A percentile compares a stretch with the other conserved stretches of the same genome.
These are phyloP conservation scores for Aspergillus ostianus DNA, from an alignment of 495 filamentous ascomycete species.

Conservation along the genomic window DNA sequence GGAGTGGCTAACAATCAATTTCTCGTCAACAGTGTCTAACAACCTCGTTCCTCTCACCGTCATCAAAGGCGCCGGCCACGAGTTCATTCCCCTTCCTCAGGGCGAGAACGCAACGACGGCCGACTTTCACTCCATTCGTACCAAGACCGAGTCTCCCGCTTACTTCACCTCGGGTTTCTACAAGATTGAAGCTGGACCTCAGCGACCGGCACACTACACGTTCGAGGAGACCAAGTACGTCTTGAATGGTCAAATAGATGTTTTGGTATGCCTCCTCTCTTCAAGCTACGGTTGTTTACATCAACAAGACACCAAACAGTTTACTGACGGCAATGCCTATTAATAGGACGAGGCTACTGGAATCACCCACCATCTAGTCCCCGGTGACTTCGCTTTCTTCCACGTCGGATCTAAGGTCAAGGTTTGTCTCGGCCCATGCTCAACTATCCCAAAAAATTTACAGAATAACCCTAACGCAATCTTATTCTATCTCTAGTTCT, in stretches of 20 bases:
- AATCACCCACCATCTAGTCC: slow-evolving; percentile 30
- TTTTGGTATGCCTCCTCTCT: slow-evolving; percentile 22
- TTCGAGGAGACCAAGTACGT: slow-evolving; percentile 35
- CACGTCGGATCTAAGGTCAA: slow-evolving; percentile 34
- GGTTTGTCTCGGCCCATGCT: slow-evolving; percentile 14
- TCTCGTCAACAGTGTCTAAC: slow-evolving; percentile 21
- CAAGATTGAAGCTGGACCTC: slow-evolving; percentile 31
- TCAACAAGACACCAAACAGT: background rate
- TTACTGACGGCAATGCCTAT: background rate
- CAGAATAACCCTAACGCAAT: background rate
- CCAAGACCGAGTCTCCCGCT: slow-evolving; percentile 28
- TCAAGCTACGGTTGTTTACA: background rate
- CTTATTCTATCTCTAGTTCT: slow-evolving; percentile 24
- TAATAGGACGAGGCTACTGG: slow-evolving; percentile 35
- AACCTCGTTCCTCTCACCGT: slow-evolving; percentile 30
- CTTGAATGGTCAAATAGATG: slow-evolving; percentile 31
- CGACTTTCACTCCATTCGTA: slow-evolving; percentile 33
- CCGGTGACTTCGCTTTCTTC: slow-evolving; percentile 36
- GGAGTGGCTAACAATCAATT: background rate
- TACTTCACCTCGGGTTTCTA: slow-evolving; percentile 33
- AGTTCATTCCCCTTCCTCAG: slow-evolving; percentile 28
- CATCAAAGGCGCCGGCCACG: slow-evolving; percentile 34
- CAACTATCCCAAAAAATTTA: background rate
- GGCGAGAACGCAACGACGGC: slow-evolving; percentile 31
- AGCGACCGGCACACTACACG: slow-evolving; percentile 26